These are phyloP conservation scores for Alternaria sp. DNA, from an alignment of 2,329 filamentous ascomycete genomes.

Conservation along the genomic window DNA sequence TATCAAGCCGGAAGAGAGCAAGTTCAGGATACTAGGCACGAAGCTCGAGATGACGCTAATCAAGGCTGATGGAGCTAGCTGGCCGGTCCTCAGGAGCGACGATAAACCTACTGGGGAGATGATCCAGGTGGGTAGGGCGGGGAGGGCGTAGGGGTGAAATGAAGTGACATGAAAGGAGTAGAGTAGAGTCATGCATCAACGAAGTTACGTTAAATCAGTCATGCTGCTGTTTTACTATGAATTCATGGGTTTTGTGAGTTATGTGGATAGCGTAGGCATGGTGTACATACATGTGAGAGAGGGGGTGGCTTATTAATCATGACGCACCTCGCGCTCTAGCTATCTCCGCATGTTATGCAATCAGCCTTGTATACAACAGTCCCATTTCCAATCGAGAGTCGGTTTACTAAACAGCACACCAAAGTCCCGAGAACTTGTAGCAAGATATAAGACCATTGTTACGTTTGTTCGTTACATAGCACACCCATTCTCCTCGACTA, in stretches of 20 bases:
- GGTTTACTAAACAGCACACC: conserved; percentile 32
- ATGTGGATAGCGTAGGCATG: too few species aligned
- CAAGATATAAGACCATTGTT: background rate
- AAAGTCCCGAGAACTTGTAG: background rate
- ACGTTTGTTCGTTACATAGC: background rate
- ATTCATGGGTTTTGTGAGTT: too few species aligned
- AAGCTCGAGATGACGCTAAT: conserved; percentile 82
- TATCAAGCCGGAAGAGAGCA: conserved; percentile 77
- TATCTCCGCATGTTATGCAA: conserved; percentile 31
- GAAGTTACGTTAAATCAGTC: background rate
- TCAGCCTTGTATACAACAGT: conserved; percentile 24
- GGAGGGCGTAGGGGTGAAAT: conserved; percentile 28
- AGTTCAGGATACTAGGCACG: conserved; percentile 83
- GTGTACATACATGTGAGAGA: background rate
- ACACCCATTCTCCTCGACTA: background rate
- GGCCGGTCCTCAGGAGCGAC: conserved; percentile 84
- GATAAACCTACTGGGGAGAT: conserved; percentile 79
- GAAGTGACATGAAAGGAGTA: too few species aligned
- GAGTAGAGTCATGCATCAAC: background rate
- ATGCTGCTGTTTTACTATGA: too few species aligned
- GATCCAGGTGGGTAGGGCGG: conserved; percentile 85
- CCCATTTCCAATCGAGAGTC: conserved; percentile 15
- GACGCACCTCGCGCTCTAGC: conserved; percentile 23
- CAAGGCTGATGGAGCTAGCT: conserved; percentile 77
- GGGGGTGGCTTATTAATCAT: conserved; percentile 34